Evolutionary conservation across 345 rosid species (phyloP).

Genomic region (Hibiscus syriacus): DNA sequence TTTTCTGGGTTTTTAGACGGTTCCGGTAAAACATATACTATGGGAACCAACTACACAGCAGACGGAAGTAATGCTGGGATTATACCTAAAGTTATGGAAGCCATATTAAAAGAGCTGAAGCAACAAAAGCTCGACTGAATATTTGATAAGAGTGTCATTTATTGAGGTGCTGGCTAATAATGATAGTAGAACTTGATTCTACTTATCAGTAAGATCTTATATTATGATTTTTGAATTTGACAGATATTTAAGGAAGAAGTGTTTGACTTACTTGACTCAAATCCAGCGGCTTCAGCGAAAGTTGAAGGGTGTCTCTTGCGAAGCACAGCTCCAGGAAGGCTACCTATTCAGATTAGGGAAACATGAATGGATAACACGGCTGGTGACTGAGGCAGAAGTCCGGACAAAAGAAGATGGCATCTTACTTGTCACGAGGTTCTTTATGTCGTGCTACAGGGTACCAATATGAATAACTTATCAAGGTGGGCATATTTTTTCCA

Average conservation of each 20-base stretch:
- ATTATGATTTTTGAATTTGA: background rate
- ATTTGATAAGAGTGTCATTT: constrained; percentile 80
- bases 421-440: constrained; percentile 67
- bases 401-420: constrained; percentile 76
- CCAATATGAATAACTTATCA: constrained; percentile 96
- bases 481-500: constrained; percentile 38
- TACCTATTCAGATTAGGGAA: constrained; percentile 88
- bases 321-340: constrained; percentile 52
- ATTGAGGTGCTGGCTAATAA: constrained; percentile 54
- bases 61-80: constrained; percentile 54
- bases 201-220: background rate
- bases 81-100: constrained; percentile 84
- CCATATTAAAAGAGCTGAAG: constrained; percentile 52
- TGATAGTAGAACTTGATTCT: background rate
- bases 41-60: constrained; percentile 85
- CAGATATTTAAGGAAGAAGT: constrained; percentile 98
- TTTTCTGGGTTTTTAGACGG: constrained; percentile 52
- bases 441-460: constrained; percentile 88
- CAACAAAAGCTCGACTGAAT: constrained; percentile 38
- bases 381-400: constrained; percentile 83
- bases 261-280: constrained; percentile 75
- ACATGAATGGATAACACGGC: constrained; percentile 93
- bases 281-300: constrained; percentile 32
- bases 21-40: constrained; percentile 89
- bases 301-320: constrained; percentile 30